phyloP scores from a whole-genome alignment of 352 stramenopile species.

The Phytopythium aichiense region DNA sequence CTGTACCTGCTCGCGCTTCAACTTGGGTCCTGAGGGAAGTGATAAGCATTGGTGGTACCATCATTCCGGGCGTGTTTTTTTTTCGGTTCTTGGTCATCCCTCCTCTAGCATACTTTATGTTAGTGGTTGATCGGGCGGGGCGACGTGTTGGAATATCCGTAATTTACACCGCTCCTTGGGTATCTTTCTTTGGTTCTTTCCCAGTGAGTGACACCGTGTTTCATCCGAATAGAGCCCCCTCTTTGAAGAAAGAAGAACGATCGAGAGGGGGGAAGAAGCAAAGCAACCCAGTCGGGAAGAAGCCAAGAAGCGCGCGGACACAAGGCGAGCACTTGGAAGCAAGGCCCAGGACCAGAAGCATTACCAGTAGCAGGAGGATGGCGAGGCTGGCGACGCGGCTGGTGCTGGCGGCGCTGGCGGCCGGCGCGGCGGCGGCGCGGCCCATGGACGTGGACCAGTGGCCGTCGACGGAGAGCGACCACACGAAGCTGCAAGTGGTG shows the following conservation, averaged over 20 bases:
- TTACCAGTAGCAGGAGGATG: not conserved
- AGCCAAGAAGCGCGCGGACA: not conserved
- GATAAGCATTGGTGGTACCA: too few relatives aligned
- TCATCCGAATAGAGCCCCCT: too few relatives aligned
- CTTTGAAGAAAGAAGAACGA: slow-evolving; percentile 6
- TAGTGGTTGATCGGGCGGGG: not conserved
- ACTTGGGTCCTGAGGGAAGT: slow-evolving; percentile 6
- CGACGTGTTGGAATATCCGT: not conserved
- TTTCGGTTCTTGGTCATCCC: slow-evolving; percentile 4
- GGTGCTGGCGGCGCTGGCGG: slow-evolving; percentile 18
- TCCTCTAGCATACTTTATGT: not conserved
- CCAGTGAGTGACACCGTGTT: not conserved
- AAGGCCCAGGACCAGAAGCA: too few relatives aligned
- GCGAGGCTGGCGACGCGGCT: slow-evolving; percentile 8
- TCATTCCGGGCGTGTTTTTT: not conserved
- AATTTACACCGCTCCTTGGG: not conserved
- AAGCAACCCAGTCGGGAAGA: slow-evolving; percentile 6
- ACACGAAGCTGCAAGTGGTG: slow-evolving; percentile 88
- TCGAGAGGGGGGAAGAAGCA: slow-evolving; percentile 11
- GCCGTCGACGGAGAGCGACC: slow-evolving; percentile 80
- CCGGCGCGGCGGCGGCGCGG: slow-evolving; percentile 21
- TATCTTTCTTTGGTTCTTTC: not conserved
- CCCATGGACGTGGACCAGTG: slow-evolving; percentile 81
- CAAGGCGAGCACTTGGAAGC: too few relatives aligned
- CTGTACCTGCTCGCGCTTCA: slow-evolving; percentile 69